Conservation (phyloP, 805 yeast species). For the Saccharomyces eubayanus region DNA sequence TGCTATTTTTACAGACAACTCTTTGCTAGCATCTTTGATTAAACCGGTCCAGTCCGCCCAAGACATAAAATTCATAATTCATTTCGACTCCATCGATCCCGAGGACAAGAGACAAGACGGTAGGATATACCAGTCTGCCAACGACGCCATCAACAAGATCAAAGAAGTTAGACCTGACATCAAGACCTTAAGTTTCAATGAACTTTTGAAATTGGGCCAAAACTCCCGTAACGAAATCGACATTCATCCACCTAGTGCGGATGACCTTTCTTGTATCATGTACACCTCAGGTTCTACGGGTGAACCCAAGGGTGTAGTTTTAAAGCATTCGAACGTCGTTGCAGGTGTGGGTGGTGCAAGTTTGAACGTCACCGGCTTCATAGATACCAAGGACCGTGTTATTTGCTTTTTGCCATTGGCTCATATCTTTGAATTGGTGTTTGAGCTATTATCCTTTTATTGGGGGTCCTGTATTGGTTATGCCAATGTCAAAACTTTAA, state of each 20-base stretch:
- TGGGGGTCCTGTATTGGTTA: slow-evolving; percentile 92
- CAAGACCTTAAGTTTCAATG: slow-evolving; percentile 54
- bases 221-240: slow-evolving; percentile 37
- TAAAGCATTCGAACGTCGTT: slow-evolving; percentile 57
- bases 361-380: slow-evolving; percentile 47
- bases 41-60: slow-evolving; percentile 62
- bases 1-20: slow-evolving; percentile 79
- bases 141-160: slow-evolving; percentile 50
- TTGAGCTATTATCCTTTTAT: slow-evolving; percentile 68
- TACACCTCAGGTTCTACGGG: slow-evolving; percentile 77
- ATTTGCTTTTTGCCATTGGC: slow-evolving; percentile 92
- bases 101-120: slow-evolving; percentile 61
- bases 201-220: slow-evolving; percentile 57
- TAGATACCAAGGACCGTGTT: slow-evolving; percentile 56
- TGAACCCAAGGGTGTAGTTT: slow-evolving; percentile 68
- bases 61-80: slow-evolving; percentile 59
- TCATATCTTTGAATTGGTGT: slow-evolving; percentile 87
- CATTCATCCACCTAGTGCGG: slow-evolving; percentile 37
- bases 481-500: slow-evolving; percentile 84
- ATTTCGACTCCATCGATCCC: slow-evolving; percentile 52
- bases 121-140: slow-evolving; percentile 48
- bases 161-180: slow-evolving; percentile 68
- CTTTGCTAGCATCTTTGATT: slow-evolving; percentile 55
- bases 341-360: slow-evolving; percentile 84
- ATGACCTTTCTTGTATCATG: slow-evolving; percentile 54